phyloP scores from a whole-genome alignment of 257 asterid species.

The Nyctanthes arbortristis region DNA sequence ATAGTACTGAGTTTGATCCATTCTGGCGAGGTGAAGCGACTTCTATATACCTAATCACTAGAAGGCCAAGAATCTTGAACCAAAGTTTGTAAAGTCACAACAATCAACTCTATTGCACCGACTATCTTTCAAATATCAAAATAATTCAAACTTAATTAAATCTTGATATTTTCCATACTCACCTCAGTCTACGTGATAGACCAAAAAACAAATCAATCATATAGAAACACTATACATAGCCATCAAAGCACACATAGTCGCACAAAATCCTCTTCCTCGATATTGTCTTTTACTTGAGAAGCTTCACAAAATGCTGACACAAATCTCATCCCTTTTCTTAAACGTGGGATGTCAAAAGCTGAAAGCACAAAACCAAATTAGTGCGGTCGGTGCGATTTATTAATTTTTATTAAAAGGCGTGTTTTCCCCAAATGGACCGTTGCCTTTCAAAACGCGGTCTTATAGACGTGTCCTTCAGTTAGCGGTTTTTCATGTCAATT shows the following conservation, averaged over 20 bases:
- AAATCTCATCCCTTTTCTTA: not conserved
- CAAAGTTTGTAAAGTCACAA: too few species aligned
- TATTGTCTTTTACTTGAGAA: not conserved
- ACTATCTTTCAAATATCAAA: too few species aligned
- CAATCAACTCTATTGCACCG: too few species aligned
- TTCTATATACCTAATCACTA: too few species aligned
- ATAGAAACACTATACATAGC: not conserved
- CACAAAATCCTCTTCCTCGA: not conserved
- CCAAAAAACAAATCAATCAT: too few species aligned
- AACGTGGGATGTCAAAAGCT: not conserved
- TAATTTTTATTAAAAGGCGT: constrained; percentile 11
- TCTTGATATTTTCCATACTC: too few species aligned
- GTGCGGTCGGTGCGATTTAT: constrained; percentile 38
- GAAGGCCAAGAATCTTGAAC: too few species aligned
- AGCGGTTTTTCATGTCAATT: constrained; percentile 26
- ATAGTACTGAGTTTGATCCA: too few species aligned
- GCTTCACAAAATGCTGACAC: not conserved
- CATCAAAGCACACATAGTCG: not conserved
- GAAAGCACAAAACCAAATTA: not conserved
- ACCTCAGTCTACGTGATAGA: too few species aligned
- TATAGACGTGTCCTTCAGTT: constrained; percentile 23
- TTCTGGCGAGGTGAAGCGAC: too few species aligned
- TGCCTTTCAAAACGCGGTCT: constrained; percentile 16
- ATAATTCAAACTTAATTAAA: too few species aligned
- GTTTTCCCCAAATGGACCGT: not conserved